These are phyloP conservation scores for Trypanosoma conorhini DNA, from an alignment of 208 protist species.

Conservation along the genomic window DNA sequence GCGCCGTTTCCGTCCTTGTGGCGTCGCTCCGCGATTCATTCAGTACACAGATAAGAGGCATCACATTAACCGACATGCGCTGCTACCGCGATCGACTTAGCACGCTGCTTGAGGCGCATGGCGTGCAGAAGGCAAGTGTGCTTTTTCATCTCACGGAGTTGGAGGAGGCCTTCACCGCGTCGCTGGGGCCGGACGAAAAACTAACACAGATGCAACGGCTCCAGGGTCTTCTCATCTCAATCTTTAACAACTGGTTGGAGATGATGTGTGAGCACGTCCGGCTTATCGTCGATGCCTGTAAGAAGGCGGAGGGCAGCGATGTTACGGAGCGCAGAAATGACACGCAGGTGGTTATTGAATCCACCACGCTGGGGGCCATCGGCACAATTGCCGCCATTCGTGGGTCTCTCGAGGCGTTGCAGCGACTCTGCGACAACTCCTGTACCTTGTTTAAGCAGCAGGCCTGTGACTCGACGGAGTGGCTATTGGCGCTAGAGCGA, in stretches of 20 bases:
- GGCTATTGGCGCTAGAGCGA: slow-evolving; percentile 50
- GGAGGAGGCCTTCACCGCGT: slow-evolving; percentile 23
- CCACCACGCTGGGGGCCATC: background rate
- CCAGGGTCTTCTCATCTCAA: slow-evolving; percentile 39
- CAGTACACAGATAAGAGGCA: slow-evolving; percentile 31
- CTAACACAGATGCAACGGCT: slow-evolving; percentile 19
- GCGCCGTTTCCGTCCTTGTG: slow-evolving; percentile 53
- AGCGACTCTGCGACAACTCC: slow-evolving; percentile 23
- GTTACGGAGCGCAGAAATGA: background rate
- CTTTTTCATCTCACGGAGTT: slow-evolving; percentile 40
- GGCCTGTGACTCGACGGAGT: slow-evolving; percentile 23
- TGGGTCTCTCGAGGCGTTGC: slow-evolving; percentile 42
- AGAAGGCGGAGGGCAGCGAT: slow-evolving; percentile 15
- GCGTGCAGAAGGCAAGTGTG: slow-evolving; percentile 35
- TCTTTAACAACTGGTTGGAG: slow-evolving; percentile 47
- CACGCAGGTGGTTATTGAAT: slow-evolving; percentile 6
- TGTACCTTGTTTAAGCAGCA: background rate
- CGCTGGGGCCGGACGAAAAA: slow-evolving; percentile 2
- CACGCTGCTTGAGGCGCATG: slow-evolving; percentile 54
- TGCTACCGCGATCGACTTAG: slow-evolving; percentile 55
- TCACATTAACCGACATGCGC: slow-evolving; percentile 50
- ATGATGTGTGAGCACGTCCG: slow-evolving; percentile 54
- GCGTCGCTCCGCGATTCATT: slow-evolving; percentile 58
- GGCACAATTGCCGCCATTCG: slow-evolving; percentile 14
- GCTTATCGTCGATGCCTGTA: slow-evolving; percentile 61